These are phyloP conservation scores for Sugiyamaella paludigena DNA, from an alignment of 1,139 yeast genomes.

Conservation along the genomic window DNA sequence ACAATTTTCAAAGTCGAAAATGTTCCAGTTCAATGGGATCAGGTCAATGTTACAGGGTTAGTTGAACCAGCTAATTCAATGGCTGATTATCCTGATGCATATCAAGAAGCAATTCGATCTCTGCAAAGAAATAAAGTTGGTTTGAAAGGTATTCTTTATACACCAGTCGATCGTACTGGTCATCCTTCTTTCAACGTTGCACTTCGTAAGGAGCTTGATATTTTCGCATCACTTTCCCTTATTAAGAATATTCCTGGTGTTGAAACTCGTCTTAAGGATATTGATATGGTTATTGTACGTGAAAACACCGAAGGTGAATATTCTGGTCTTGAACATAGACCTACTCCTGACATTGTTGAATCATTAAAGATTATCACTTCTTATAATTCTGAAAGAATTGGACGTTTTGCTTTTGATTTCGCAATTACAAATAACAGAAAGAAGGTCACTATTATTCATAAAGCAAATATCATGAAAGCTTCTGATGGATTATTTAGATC, in stretches of 20 bases:
- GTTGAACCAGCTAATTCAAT: slow-evolving; percentile 46
- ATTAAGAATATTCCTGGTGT: slow-evolving; percentile 96
- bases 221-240: slow-evolving; percentile 88
- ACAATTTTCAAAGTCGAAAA: slow-evolving; percentile 80
- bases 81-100: slow-evolving; percentile 49
- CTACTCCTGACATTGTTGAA: slow-evolving; percentile 97
- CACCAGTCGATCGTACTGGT: slow-evolving; percentile 73
- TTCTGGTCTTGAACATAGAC: slow-evolving; percentile 97
- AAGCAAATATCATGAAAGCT: slow-evolving; percentile 98
- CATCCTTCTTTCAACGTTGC: slow-evolving; percentile 91
- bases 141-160: slow-evolving; percentile 91
- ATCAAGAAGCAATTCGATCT: slow-evolving; percentile 85
- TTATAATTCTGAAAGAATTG: slow-evolving; percentile 94
- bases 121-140: slow-evolving; percentile 96
- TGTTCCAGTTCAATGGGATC: slow-evolving; percentile 94
- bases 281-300: slow-evolving; percentile 92
- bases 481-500: slow-evolving; percentile 98
- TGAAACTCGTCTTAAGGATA: slow-evolving; percentile 79
- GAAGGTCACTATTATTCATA: slow-evolving; percentile 94
- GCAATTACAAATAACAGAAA: slow-evolving; percentile 90
- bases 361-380: slow-evolving; percentile 93
- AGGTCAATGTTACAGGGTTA: slow-evolving; percentile 81
- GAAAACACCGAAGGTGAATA: slow-evolving; percentile 99
- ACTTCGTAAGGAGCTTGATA: slow-evolving; percentile 91
- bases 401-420: slow-evolving; percentile 95